Base-by-base conservation (phyloP, 2,329 filamentous ascomycete genomes). In the Hypoxylon sp. region DNA sequence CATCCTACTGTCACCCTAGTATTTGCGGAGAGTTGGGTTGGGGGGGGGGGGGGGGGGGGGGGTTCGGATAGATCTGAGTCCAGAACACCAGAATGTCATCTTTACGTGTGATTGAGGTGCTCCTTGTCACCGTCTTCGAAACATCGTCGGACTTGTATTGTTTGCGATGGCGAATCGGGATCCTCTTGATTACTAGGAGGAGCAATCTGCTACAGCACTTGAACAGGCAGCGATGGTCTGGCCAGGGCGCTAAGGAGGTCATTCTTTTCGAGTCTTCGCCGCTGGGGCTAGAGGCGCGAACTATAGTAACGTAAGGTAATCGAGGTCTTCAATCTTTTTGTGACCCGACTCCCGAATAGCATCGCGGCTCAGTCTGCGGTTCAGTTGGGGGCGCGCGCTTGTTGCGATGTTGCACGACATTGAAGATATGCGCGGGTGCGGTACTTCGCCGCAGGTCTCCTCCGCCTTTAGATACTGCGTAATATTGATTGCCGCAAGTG, bases 201-300 rank as follows among this genome's bases (percentile, higher is more conserved):
- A 16, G 35, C 35, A 27, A 57, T 50, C 54, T 55, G 23, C 54
- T 44, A 7, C 26, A 54, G 41, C 9, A 20, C 27, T 37, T 38
- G 37, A 26, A 48, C 19, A 9, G 9, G 43, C 43, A 30, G 11
- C 30, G 29, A 43, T 43, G 32, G 16, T 36, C 15, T 42, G 20
- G 43, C 21, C 15, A 36, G 20, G 16, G 31, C n/a, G n/a, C n/a
- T n/a, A 37, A 41, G 25, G 40, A 17, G 21, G 35, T 31, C 25
- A 5, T 9, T 11, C 21, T 16, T 35, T 44, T 20, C n/a, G n/a
- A 26, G 27, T 37, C 21, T 36, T 36, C 11, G 12, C 32, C 20
- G 25, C 12, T 15, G 13, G 12, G 20, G 29, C 19, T n/a, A 19
- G 27, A 23, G 26, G 47, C 20, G 15, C 38, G 27, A 25, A 52